Evolutionary conservation across 2,329 filamentous ascomycete species (phyloP).

Genomic region (Penicillium sp.): DNA sequence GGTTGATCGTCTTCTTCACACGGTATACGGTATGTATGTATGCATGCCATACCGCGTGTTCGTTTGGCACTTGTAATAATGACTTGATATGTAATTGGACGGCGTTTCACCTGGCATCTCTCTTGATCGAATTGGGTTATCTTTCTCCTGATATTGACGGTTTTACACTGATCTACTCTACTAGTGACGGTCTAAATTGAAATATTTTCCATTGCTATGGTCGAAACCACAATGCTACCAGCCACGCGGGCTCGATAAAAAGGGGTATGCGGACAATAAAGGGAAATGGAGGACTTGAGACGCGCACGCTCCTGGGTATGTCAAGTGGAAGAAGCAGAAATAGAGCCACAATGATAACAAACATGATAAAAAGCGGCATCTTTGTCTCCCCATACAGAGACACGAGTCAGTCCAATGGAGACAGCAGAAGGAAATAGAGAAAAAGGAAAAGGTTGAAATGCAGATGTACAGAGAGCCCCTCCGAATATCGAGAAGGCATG

Average conservation of each 20-base stretch:
- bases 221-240: constrained; percentile 9
- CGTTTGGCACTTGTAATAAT: background rate
- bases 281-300: constrained; percentile 15
- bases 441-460: constrained; percentile 13
- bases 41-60: background rate
- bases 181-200: background rate
- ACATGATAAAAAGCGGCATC: background rate
- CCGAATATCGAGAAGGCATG: constrained; percentile 1
- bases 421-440: constrained; percentile 12
- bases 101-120: background rate
- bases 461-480: constrained; percentile 11
- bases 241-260: constrained; percentile 4
- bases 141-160: too few species aligned
- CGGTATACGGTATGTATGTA: background rate
- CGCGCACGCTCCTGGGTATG: constrained; percentile 17
- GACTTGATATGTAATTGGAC: background rate
- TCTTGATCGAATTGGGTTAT: background rate
- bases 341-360: constrained; percentile 7
- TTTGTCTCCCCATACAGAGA: constrained; percentile 2
- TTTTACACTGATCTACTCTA: background rate
- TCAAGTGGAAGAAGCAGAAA: constrained; percentile 9
- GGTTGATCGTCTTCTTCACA: background rate
- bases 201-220: constrained; percentile 8
- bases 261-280: constrained; percentile 9
- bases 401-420: constrained; percentile 11